Base-by-base conservation (phyloP, 2,329 filamentous ascomycete genomes). In the Ascochyta viciae-villosae region DNA sequence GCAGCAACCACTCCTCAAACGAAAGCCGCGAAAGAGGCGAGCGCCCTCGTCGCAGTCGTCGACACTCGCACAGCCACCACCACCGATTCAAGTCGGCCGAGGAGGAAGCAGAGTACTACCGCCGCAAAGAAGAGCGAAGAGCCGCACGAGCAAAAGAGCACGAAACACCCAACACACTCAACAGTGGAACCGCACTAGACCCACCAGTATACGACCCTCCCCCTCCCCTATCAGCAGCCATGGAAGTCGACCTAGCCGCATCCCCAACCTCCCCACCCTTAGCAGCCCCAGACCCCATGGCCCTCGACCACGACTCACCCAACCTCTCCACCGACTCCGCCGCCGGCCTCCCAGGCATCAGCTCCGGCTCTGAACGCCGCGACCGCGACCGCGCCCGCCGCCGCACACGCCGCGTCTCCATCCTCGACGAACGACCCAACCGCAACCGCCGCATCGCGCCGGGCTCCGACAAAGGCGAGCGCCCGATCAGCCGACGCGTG, bases 61-160 rank as follows among this genome's bases (percentile, higher is more conserved):
- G 67, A 33, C 59, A 67, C 42, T 74, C 70, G 12, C 64, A 67
- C 19, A 54, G 57, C 3, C 63, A 53, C 4, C 63, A 67, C 6
- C 65, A 65, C 29, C 66, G 63, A 1, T 73, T 73, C 51, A 64
- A 64, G 8, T 68, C 64, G 4, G 53, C 65, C 13, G 68, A 72
- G 43, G 71, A 75, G 26, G 72, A 75, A 50, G 67, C 64, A 10
- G 71, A 70, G 15, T 73, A 75, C 60, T 64, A 67, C 33, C 62
- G 58, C 3, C 60, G 59, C 33, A 75, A 74, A 41, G 70, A 73
- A 48, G 68, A 66, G 42, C 65, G 70, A 10, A 58, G 71, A 27
- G 64, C 64, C 7, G 61, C 61, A 29, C 64, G 66, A 44, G 60
- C 64, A 19, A 59, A 57, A 27, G 69, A 73, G 29, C 37, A 67